Evolutionary conservation across 1,139 yeast genomes (phyloP).

Genomic region (Hyphopichia khmerensis): DNA sequence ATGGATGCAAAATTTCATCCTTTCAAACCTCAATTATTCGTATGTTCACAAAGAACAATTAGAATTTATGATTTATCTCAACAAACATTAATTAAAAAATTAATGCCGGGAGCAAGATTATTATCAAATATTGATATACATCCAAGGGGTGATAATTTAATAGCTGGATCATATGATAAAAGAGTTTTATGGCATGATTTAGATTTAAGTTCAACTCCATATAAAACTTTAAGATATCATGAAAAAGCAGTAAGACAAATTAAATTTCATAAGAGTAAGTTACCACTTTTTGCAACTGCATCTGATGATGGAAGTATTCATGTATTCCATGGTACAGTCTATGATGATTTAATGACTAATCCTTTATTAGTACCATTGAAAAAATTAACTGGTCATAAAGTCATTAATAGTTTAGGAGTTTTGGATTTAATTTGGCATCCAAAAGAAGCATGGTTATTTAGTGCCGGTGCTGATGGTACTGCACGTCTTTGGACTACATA

Average conservation of each 20-base stretch:
- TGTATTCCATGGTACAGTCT: conserved; percentile 95
- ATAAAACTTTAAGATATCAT: conserved; percentile 92
- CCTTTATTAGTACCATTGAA: conserved; percentile 95
- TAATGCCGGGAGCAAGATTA: conserved; percentile 96
- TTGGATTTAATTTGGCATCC: conserved; percentile 95
- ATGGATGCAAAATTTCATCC: conserved; percentile 98
- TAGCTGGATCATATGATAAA: conserved; percentile 92
- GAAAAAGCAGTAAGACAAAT: conserved; percentile 91
- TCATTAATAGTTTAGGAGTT: conserved; percentile 82
- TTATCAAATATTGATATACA: conserved; percentile 88
- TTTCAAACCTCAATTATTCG: conserved; percentile 88
- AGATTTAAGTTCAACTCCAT: conserved; percentile 86
- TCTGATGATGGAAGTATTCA: conserved; percentile 93
- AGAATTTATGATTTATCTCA: conserved; percentile 88
- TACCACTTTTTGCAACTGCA: conserved; percentile 94
- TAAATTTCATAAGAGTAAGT: conserved; percentile 76
- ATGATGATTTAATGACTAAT: conserved; percentile 93
- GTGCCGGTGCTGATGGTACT: conserved; percentile 97
- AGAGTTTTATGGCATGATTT: conserved; percentile 97
- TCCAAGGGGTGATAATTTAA: conserved; percentile 91
- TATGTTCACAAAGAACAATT: conserved; percentile 89
- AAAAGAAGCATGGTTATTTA: conserved; percentile 95
- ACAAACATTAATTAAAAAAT: conserved; percentile 78
- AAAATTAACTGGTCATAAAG: conserved; percentile 89
- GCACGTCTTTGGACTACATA: conserved; percentile 94